Evolutionary conservation across 345 rosid species (phyloP), one percentile per base, ranked within the genome.

Genomic region (rapeseed (Brassica napus)): DNA sequence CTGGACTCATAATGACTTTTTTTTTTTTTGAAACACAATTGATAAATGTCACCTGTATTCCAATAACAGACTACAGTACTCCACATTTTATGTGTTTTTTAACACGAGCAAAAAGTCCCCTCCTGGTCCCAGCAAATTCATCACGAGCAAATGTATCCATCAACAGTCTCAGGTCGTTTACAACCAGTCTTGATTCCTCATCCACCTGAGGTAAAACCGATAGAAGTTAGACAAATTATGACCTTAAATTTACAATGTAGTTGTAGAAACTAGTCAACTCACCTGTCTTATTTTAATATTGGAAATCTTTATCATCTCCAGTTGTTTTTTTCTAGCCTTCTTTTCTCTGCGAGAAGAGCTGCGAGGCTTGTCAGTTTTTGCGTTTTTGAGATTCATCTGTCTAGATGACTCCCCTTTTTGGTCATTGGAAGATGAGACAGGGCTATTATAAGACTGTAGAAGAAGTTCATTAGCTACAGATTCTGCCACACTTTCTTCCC

Each of bases 81-180:
- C 98, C 99, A 98, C 99, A 95, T 59, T 90, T 93, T 8, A 95
- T 93, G 80, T 93, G 98, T 84, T 95, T 95, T 87, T 95, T 95
- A 52, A 95, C 99, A 68, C 98, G 90, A 35, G 99, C 91, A 83
- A 93, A 93, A 11, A 95, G 86, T 80, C 91, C 88, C 82, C 98
- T 93, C 99, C 99, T 90, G 24, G 97, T 93, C 72, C 98, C 98
- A 62, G 91, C 88, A 80, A 95, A 91, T 86, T 90, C 97, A 35
- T 67, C 86, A 4, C 91, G 90, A 73, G 90, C 90, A 84, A 90
- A 93, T 28, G 97, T 91, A 87, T 95, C 99, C 97, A 95, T 95
- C 81, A 93, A 86, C 82, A 95, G 73, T 84, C 92, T 93, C 34
- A 95, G 94, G 82, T 95, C 99, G 80, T 93, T 92, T 63, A 95